A percentile compares a stretch with the other conserved stretches of the same genome.
phyloP scores from a whole-genome alignment of 202 grass and related monocot genomes.

The Musa balbisiana region DNA sequence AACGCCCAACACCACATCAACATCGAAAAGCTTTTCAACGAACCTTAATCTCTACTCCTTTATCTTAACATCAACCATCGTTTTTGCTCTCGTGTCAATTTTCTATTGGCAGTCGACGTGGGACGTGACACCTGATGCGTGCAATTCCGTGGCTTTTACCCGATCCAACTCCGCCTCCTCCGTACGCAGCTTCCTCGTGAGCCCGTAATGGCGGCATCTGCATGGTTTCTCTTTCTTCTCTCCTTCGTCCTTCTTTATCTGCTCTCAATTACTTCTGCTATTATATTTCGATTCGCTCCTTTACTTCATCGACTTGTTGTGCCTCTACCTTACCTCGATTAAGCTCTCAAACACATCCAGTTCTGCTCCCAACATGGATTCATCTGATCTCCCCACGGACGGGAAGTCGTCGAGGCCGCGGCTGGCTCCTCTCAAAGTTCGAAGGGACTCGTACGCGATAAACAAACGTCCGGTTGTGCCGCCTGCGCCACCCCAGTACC shows the following conservation, averaged over 20 bases:
- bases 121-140: too few relatives aligned
- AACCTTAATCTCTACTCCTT: too few relatives aligned
- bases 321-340: too few relatives aligned
- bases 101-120: too few relatives aligned
- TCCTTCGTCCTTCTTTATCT: not conserved
- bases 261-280: not conserved
- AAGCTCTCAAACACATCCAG: too few relatives aligned
- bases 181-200: not conserved
- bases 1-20: not conserved
- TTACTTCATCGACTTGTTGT: too few relatives aligned
- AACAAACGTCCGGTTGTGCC: conserved; percentile 42
- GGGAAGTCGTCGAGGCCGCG: conserved; percentile 39
- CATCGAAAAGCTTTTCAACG: too few relatives aligned
- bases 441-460: conserved; percentile 66
- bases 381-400: not conserved
- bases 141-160: not conserved
- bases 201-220: not conserved
- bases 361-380: not conserved
- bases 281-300: not conserved
- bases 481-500: conserved; percentile 13
- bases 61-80: too few relatives aligned
- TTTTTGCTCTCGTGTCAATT: too few relatives aligned
- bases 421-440: conserved; percentile 54
- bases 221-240: not conserved
- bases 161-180: not conserved